These are phyloP conservation scores for Trichoderma oligosporum DNA, from an alignment of 2,329 filamentous ascomycete species.

Conservation along the genomic window DNA sequence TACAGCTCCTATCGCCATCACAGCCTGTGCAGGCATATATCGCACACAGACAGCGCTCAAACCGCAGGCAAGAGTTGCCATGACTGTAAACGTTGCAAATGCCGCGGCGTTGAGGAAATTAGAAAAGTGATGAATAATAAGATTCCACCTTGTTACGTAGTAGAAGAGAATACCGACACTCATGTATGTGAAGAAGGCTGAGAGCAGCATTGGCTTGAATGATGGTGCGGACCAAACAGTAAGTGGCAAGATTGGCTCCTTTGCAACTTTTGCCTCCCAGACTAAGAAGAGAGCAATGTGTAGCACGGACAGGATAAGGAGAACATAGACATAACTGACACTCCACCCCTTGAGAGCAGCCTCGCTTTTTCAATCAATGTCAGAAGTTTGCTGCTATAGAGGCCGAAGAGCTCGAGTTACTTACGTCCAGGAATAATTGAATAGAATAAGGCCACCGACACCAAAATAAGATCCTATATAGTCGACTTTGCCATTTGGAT, in stretches of 20 bases:
- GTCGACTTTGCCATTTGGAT: slow-evolving; percentile 8
- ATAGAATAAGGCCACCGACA: slow-evolving; percentile 4
- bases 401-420: background rate
- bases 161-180: slow-evolving; percentile 4
- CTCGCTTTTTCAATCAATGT: background rate
- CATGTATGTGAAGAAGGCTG: slow-evolving; percentile 14
- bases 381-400: background rate
- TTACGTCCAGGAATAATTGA: slow-evolving; percentile 14
- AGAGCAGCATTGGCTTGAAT: slow-evolving; percentile 10
- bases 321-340: background rate
- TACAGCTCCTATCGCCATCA: background rate
- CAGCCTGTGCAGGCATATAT: slow-evolving; percentile 7
- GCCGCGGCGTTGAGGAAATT: background rate
- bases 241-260: background rate
- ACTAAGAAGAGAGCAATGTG: background rate
- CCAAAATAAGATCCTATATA: slow-evolving; percentile 8
- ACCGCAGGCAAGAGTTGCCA: slow-evolving; percentile 1
- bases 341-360: slow-evolving; percentile 8
- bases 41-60: background rate
- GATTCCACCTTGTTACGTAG: slow-evolving; percentile 3
- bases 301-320: slow-evolving; percentile 1
- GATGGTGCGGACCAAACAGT: slow-evolving; percentile 5
- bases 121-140: background rate
- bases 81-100: background rate
- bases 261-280: slow-evolving; percentile 3